Base-by-base conservation (phyloP, 208 protist genomes). In the Trypanosoma melophagium region DNA sequence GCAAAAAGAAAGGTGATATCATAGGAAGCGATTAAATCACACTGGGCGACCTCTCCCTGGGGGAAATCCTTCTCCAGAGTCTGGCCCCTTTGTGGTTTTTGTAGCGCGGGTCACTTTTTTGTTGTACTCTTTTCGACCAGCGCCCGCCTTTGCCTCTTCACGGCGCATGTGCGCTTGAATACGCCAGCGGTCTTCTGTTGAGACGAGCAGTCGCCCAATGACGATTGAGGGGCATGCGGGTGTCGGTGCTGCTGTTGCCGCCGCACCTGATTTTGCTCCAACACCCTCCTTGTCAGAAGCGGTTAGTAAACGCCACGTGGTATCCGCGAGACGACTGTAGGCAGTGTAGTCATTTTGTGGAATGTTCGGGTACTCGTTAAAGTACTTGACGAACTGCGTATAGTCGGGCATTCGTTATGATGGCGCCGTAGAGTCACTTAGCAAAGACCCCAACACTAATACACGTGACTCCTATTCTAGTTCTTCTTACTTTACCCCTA, bases 41-140 rank as follows among this genome's bases (percentile, higher is more conserved):
- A 93, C 44, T 0, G 87, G 87, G 22, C 86, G 82, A 10, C 90
- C 90, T 50, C 90, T 80, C 17, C 90, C 90, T 13, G 87, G 79
- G 0, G 90, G 87, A 57, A 96, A 96, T 53, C 75, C 90, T 19
- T 76, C 75, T 40, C 83, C 77, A 14, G 71, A 53, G 7, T 66
- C 76, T 2, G 90, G 90, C 5, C 90, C 90, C 57, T 90, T 93
- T 16, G 87, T 91, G 5, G 80, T 64, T 41, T 86, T 90, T 50
- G 89, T 83, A 22, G 86, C 81, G 42, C 90, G 86, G 8, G 90
- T 92, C n/a, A 93, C 87, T 70, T 92, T 90, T 65, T 92, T 93
- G 76, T 93, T 93, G 84, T 93, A 93, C 67, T 96, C 87, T 67
- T 88, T 91, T 40, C 87, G 77, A 7, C 74, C 76, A 41, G 79